phyloP scores from a whole-genome alignment of 139 green algal species.

The Pleodorina starrii region DNA sequence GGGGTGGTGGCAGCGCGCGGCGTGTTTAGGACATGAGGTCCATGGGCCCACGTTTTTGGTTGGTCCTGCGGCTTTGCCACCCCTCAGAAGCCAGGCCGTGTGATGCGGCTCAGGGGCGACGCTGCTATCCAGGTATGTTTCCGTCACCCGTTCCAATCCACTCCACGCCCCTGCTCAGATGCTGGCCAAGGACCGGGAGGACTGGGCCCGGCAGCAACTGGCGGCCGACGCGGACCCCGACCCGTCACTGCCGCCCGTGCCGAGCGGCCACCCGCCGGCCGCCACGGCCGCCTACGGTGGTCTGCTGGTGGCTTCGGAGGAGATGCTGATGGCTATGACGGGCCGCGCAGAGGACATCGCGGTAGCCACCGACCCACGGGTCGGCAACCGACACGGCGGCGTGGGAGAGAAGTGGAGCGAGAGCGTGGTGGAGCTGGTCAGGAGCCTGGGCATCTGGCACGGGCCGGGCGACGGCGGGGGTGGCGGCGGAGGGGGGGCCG shows the following conservation, averaged over 20 bases:
- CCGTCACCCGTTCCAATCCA: too few relatives aligned
- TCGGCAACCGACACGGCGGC: too few relatives aligned
- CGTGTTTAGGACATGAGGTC: too few relatives aligned
- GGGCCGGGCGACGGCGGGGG: too few relatives aligned
- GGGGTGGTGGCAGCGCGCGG: too few relatives aligned
- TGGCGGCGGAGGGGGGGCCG: not conserved
- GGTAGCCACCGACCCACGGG: too few relatives aligned
- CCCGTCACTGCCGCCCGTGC: constrained; percentile 5
- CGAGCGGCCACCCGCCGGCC: constrained; percentile 3
- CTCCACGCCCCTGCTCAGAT: too few relatives aligned
- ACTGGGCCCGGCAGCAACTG: constrained; percentile 42
- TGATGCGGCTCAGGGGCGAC: too few relatives aligned
- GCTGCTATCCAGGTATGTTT: too few relatives aligned
- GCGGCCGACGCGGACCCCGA: constrained; percentile 3
- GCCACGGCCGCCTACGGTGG: not conserved
- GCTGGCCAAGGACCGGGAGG: constrained; percentile 30
- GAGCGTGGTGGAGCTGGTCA: not conserved
- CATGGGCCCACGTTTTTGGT: too few relatives aligned
- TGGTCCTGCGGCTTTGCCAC: too few relatives aligned
- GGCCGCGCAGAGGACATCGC: not conserved
- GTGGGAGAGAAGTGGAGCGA: not conserved
- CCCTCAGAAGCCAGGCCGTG: too few relatives aligned
- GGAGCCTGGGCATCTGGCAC: constrained; percentile 1
- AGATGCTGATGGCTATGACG: constrained; percentile 10
- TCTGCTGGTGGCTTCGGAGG: constrained; percentile 18